These are phyloP conservation scores for Crepidotus variabilis DNA, from an alignment of 768 basidiomycete genomes.

Conservation along the genomic window DNA sequence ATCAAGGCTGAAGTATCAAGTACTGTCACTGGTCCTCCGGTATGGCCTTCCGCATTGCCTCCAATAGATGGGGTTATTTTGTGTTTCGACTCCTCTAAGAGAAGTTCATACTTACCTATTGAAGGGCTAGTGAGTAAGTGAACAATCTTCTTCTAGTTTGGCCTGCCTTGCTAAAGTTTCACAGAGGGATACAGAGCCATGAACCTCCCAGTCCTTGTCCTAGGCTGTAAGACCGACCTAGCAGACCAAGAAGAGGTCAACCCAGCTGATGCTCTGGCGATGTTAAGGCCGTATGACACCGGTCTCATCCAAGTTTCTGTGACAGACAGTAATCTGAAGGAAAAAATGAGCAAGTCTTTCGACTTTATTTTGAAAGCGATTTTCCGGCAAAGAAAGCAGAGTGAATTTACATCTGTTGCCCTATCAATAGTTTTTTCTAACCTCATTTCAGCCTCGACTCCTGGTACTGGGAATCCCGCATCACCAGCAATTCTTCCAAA, in stretches of 20 bases:
- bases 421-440: slow-evolving; percentile 17
- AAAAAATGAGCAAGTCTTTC: slow-evolving; percentile 72
- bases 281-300: slow-evolving; percentile 62
- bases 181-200: slow-evolving; percentile 56
- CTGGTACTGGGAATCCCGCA: slow-evolving; percentile 56
- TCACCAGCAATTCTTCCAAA: slow-evolving; percentile 58
- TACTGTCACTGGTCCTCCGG: slow-evolving; percentile 24
- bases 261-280: slow-evolving; percentile 43
- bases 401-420: neutral
- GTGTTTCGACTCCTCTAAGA: slow-evolving; percentile 76
- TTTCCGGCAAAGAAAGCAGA: slow-evolving; percentile 45
- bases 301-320: slow-evolving; percentile 76
- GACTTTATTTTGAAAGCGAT: slow-evolving; percentile 71
- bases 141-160: neutral
- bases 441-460: slow-evolving; percentile 14
- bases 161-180: slow-evolving; percentile 2
- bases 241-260: slow-evolving; percentile 43
- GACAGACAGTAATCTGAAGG: slow-evolving; percentile 51
- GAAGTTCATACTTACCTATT: slow-evolving; percentile 61
- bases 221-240: slow-evolving; percentile 87
- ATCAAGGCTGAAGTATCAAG: slow-evolving; percentile 51
- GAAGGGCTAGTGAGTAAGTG: slow-evolving; percentile 69
- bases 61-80: slow-evolving; percentile 75
- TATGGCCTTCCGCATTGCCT: slow-evolving; percentile 55
- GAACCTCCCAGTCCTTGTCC: slow-evolving; percentile 63